Conservation (phyloP, 148 eudicot species). For the Camellia lanceoleosa region DNA sequence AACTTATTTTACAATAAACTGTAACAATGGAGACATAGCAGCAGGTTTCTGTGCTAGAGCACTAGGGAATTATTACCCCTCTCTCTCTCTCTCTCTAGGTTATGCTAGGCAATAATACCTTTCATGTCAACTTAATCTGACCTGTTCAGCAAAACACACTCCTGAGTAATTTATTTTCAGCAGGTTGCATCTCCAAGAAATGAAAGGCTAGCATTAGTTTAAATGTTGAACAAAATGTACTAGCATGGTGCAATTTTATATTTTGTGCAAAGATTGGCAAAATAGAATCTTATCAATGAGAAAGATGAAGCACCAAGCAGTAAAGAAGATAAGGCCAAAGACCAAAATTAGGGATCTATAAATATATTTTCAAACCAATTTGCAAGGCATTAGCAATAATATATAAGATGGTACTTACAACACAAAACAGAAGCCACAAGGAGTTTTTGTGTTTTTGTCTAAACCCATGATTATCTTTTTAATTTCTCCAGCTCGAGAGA, state of each 20-base stretch:
- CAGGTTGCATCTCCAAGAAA: neutral
- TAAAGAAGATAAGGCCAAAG: neutral
- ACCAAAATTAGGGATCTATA: neutral
- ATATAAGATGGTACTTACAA: conserved; percentile 46
- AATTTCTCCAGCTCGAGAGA: conserved; percentile 87
- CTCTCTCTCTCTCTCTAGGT: no score
- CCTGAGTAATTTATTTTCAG: neutral
- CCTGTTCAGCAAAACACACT: neutral
- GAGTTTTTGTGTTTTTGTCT: conserved; percentile 95
- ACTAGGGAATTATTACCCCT: neutral
- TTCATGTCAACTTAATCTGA: neutral
- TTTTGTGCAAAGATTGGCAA: neutral
- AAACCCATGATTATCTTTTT: conserved; percentile 94
- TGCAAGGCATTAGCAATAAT: neutral
- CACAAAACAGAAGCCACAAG: conserved; percentile 94
- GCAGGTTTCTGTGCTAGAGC: neutral
- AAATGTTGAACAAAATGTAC: neutral
- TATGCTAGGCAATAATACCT: neutral
- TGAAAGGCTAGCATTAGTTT: neutral
- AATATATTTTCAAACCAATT: neutral
- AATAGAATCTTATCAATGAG: neutral
- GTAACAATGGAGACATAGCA: neutral
- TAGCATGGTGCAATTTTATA: neutral
- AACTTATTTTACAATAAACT: neutral
- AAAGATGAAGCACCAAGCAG: neutral